Conservation (phyloP, 2,329 filamentous ascomycete genomes). For the Rhynchosporium agropyri region DNA sequence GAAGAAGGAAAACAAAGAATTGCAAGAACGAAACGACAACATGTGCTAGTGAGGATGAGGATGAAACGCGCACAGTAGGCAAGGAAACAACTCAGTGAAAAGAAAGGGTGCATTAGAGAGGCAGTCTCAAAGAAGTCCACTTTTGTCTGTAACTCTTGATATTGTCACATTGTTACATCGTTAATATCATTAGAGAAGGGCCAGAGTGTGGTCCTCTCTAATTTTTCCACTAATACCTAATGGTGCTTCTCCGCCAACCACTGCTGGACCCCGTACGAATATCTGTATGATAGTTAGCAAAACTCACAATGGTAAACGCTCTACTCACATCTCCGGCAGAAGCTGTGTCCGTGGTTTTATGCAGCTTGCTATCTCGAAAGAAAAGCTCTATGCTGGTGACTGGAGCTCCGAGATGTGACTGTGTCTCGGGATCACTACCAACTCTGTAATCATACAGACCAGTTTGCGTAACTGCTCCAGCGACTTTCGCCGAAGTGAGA, state of each 20-base stretch:
- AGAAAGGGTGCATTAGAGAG: background rate
- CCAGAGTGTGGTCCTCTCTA: constrained; percentile 72
- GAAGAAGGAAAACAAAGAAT: no score
- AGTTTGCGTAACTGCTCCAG: constrained; percentile 86
- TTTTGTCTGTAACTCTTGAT: constrained; percentile 5
- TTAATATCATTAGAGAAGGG: constrained; percentile 41
- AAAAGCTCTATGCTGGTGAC: constrained; percentile 78
- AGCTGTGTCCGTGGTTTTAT: constrained; percentile 65
- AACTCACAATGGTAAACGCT: background rate
- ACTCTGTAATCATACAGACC: constrained; percentile 84
- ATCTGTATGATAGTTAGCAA: constrained; percentile 53
- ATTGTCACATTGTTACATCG: constrained; percentile 4
- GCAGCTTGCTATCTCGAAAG: constrained; percentile 62
- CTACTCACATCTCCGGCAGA: constrained; percentile 64
- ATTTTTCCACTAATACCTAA: constrained; percentile 68
- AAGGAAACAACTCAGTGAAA: background rate
- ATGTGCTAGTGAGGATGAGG: no score
- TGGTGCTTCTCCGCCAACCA: constrained; percentile 66
- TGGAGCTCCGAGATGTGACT: constrained; percentile 79
- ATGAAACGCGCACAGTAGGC: no score
- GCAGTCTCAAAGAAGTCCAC: background rate
- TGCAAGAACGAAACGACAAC: no score
- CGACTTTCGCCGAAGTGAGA: constrained; percentile 78
- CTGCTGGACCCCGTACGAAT: constrained; percentile 71
- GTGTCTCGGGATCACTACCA: constrained; percentile 44